Base-by-base conservation (phyloP, 2,329 filamentous ascomycete genomes). In the Pseudocercospora crystallina region DNA sequence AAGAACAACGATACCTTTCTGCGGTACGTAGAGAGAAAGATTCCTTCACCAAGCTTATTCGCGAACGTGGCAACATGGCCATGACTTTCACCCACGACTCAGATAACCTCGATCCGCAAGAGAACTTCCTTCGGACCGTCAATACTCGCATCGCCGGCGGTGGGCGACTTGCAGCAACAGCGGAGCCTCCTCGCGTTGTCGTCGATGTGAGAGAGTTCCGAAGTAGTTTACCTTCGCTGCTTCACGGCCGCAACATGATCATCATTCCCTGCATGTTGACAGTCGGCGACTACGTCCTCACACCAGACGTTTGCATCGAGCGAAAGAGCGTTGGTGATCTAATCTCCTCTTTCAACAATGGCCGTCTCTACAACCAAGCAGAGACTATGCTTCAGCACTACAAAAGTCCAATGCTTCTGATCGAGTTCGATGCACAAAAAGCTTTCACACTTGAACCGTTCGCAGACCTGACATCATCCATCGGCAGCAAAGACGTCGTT, bases 401-500 rank as follows among this genome's bases (percentile, higher is more conserved):
- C 80, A 87, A 87, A 65, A 84, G 73, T 59, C 87, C 90, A 0
- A 89, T 97, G 82, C 83, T 99, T 5, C 82, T 99, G 38, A 97
- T 99, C 65, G 94, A 99, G 71, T 99, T 99, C 69, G 91, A 96
- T 68, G 88, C 95, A 67, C 92, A 95, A 74, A 96, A 95, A 70
- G 92, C 89, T 3, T 99, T 99, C 71, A 97, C 91, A 0, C 84
- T 99, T 12, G 94, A 79, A 46, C 76, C 76, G 0, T 79, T 79
- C 53, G 71, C 75, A 1, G 76, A 79, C 53, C 68, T 77, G 38
- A 65, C 82, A n/a, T 82, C 79, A 47, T 69, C 85, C 8, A 82
- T 85, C 54, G 79, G 87, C 42, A 82, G 83, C 46, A 80, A 85
- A 0, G 76, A 77, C 41, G 71, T 78, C 17, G 76, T 74, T 51